phyloP scores from a whole-genome alignment of 208 protist genomes.

The Trypanosoma cruzi region DNA sequence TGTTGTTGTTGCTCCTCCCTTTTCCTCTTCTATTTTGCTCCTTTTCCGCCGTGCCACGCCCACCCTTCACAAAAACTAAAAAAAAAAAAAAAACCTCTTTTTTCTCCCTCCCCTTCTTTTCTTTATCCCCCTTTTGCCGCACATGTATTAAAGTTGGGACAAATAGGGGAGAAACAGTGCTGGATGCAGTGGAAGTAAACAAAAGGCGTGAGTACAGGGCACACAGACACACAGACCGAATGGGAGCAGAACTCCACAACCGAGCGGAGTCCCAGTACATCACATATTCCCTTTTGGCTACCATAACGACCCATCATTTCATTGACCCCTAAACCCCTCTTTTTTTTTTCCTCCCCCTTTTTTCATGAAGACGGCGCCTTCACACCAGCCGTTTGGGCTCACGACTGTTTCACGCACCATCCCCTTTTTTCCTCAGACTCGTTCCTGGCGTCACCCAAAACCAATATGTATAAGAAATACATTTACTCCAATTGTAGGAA shows the following conservation, averaged over 20 bases:
- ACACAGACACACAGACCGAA: neutral
- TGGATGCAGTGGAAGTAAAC: neutral
- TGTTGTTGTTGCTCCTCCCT: neutral
- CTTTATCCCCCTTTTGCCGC: neutral
- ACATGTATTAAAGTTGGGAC: neutral
- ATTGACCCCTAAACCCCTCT: neutral
- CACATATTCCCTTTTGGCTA: too few relatives aligned
- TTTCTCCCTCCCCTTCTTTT: constrained; percentile 2
- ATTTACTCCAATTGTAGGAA: constrained; percentile 3
- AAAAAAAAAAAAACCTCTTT: too few relatives aligned
- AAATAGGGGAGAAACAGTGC: neutral
- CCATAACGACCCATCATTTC: neutral
- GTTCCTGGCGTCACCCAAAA: neutral
- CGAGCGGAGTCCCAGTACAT: too few relatives aligned
- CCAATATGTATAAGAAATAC: too few relatives aligned
- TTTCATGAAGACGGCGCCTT: neutral
- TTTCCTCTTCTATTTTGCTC: neutral
- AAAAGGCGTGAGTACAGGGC: neutral
- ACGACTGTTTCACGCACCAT: neutral
- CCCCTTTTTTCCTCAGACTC: constrained; percentile 2
- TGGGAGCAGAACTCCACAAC: neutral
- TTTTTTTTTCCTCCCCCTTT: neutral
- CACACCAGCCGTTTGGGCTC: neutral
- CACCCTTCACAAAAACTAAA: too few relatives aligned
- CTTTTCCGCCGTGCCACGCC: neutral